Base-by-base conservation (phyloP, 2,329 filamentous ascomycete species). In the Aspergillus neoniger region DNA sequence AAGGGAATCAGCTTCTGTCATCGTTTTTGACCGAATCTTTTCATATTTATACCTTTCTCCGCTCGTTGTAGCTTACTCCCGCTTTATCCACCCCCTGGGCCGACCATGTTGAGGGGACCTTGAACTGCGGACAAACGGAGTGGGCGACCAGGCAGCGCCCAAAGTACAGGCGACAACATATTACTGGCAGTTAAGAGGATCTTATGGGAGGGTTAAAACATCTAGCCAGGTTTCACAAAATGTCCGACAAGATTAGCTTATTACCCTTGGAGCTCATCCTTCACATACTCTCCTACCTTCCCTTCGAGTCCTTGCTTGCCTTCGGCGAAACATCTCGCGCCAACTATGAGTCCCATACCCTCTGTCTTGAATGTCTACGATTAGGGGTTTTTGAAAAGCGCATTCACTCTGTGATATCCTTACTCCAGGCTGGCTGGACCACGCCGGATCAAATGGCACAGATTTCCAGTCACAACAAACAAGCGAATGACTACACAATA, bases 311-410 rank as follows among this genome's bases (percentile, higher is more conserved):
- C 17, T 59, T 76, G 12, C 62, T 76, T 14, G 55, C 67, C n/a
- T 75, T 76, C 53, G 71, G 70, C 15, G 66, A 60, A 36, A 74
- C 73, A n/a, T 74, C 63, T 41, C 68, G 65, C 17, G 44, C 62
- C 15, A 72, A 73, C 51, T 66, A 70, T 44, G 51, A 54, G 32
- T 70, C 68, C n/a, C 71, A 75, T 38, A 65, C 63, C 10, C 62
- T 70, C 14, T 71, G 70, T 30, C 63, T 76, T 43, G 67, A 64
- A 38, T 63, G 65, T 17, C 67, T 76, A 9, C 70, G 74, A 36
- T 50, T 76, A 15, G 73, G 70, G 5, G 65, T 76, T 7, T 72
- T 77, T 21, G 71, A 72, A 41, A 73, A 70, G 47, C 67, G 69
- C 15, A 55, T 74, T 8, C 71, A 77, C 57, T 70, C 72, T 4